Conservation (phyloP, 306 rosid genomes). For the Cucumis cinereus region DNA sequence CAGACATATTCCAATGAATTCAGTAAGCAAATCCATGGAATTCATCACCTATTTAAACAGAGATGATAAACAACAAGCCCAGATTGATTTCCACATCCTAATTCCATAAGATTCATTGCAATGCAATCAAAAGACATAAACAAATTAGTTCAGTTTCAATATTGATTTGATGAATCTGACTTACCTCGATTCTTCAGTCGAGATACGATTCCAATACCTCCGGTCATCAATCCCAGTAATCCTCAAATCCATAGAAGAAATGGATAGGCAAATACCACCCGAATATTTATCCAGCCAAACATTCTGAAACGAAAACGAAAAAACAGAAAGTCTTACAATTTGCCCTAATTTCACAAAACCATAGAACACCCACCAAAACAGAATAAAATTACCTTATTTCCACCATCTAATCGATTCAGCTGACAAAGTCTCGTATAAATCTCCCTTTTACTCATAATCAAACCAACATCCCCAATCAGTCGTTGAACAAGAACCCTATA, state of each 20-base stretch:
- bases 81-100: constrained; percentile 5
- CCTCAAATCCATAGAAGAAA: constrained; percentile 63
- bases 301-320: constrained; percentile 31
- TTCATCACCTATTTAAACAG: constrained; percentile 14
- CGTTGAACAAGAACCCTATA: constrained; percentile 22
- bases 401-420: constrained; percentile 39
- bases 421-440: constrained; percentile 50
- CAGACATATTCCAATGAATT: background rate
- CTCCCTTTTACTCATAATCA: constrained; percentile 43
- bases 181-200: constrained; percentile 30
- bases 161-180: constrained; percentile 15
- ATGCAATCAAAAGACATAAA: background rate
- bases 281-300: constrained; percentile 74
- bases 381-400: constrained; percentile 45
- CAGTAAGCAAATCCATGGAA: background rate
- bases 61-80: constrained; percentile 14
- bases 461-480: constrained; percentile 29
- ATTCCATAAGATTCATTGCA: background rate
- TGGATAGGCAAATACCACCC: constrained; percentile 58
- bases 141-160: background rate
- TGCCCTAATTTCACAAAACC: background rate
- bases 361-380: background rate
- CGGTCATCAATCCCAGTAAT: constrained; percentile 81
- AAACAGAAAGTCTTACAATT: background rate
- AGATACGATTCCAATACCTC: constrained; percentile 57